A percentile compares a stretch with the other conserved stretches of the same genome.
phyloP scores from a whole-genome alignment of 495 filamentous ascomycete genomes.

The Endocarpon pusillum region DNA sequence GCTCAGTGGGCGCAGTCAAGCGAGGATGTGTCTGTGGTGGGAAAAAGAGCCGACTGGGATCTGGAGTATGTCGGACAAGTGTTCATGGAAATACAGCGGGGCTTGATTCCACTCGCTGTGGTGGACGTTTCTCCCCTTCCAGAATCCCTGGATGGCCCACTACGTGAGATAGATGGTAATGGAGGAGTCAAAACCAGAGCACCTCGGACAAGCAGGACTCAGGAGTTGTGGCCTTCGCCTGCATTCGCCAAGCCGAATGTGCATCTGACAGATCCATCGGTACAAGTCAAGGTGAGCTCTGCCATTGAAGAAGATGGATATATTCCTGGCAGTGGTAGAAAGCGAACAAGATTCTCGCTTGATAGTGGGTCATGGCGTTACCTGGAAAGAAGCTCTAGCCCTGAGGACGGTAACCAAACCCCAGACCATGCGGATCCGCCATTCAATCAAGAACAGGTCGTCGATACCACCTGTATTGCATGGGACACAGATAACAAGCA shows the following conservation, averaged over 20 bases:
- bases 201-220: not conserved
- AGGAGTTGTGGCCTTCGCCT: conserved; percentile 48
- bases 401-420: conserved; percentile 22
- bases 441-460: conserved; percentile 10
- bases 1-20: conserved; percentile 38
- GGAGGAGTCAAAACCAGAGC: conserved; percentile 1
- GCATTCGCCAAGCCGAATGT: conserved; percentile 49
- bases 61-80: conserved; percentile 41
- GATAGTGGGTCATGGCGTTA: conserved; percentile 54
- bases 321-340: conserved; percentile 45
- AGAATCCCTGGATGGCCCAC: conserved; percentile 1
- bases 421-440: conserved; percentile 12
- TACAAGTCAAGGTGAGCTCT: conserved; percentile 43
- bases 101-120: not conserved
- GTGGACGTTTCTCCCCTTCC: not conserved
- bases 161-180: conserved; percentile 1
- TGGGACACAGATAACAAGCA: conserved; percentile 14
- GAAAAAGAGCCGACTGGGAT: conserved; percentile 58
- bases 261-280: conserved; percentile 41
- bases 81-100: conserved; percentile 26
- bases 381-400: conserved; percentile 46
- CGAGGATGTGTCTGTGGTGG: conserved; percentile 35
- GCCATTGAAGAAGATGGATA: conserved; percentile 54
- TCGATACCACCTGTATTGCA: conserved; percentile 10
- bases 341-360: conserved; percentile 56